Conservation (phyloP, 1,284 basidiomycete genomes). For the Cutaneotrichosporon sp. region DNA sequence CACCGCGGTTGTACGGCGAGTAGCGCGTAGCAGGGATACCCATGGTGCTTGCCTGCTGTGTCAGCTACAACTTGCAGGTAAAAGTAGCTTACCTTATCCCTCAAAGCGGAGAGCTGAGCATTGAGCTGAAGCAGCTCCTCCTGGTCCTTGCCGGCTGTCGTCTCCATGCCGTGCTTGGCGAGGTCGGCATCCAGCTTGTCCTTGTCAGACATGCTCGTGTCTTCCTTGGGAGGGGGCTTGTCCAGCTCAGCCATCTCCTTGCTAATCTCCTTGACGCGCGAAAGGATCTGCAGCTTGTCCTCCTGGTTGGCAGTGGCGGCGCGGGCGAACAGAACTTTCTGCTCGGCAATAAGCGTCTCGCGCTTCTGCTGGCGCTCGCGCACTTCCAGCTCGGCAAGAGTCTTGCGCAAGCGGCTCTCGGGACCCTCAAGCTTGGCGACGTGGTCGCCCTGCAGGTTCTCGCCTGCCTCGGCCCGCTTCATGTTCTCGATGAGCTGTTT, state of each 20-base stretch:
- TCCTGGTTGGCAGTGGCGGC: constrained; percentile 53
- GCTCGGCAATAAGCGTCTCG: constrained; percentile 80
- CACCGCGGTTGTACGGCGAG: constrained; percentile 60
- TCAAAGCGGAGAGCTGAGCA: constrained; percentile 35
- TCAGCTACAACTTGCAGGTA: not conserved
- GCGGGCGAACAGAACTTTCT: constrained; percentile 76
- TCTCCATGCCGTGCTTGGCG: constrained; percentile 61
- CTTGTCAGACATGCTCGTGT: constrained; percentile 39
- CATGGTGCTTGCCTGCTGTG: constrained; percentile 32
- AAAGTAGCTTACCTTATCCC: constrained; percentile 55
- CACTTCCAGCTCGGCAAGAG: constrained; percentile 43
- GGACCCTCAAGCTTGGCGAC: constrained; percentile 34
- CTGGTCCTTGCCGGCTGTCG: constrained; percentile 50
- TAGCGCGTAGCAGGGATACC: constrained; percentile 39
- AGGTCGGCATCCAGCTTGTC: constrained; percentile 52
- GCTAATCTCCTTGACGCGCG: constrained; percentile 66
- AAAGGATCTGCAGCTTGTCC: constrained; percentile 77
- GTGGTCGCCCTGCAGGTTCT: constrained; percentile 25
- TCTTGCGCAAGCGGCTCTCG: constrained; percentile 30
- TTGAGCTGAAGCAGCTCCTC: constrained; percentile 38
- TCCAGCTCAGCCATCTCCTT: constrained; percentile 65
- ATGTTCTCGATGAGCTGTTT: constrained; percentile 65
- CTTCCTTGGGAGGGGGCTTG: constrained; percentile 31
- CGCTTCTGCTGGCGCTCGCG: constrained; percentile 65
- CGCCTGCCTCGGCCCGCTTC: constrained; percentile 34